Evolutionary conservation across 2,329 filamentous ascomycete species (phyloP), one percentile per base, ranked within the genome.

Genomic region (Aspergillus sp.): DNA sequence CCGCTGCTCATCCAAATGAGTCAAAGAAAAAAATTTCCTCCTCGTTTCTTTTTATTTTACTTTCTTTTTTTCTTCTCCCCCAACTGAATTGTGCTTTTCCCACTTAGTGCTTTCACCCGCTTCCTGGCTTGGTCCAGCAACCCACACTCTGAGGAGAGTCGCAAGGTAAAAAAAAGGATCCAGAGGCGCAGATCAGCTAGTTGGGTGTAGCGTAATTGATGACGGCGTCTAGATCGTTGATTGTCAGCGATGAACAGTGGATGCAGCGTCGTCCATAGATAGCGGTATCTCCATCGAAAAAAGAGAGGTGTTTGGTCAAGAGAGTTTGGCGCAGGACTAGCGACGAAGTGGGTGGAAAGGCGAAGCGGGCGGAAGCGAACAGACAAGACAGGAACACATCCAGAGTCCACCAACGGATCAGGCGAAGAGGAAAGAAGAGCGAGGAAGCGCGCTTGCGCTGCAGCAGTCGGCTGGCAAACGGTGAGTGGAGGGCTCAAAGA

Each of bases 281-380:
- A 65, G 69, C 69, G 68, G 59, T 61, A 63, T 70, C 70, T 73
- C 70, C 70, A 73, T 73, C 70, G 69, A 72, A 70, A 57, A 41
- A 52, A 33, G 53, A 55, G 43, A 58, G 51, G 46, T 62, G 57
- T 59, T 57, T 61, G 53, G 59, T 45, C 50, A 46, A 37, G 49
- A 47, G 37, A 31, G 40, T 52, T 56, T 54, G 52, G 53, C 45
- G 54, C 50, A 60, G 54, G 41, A 41, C 56, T 58, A 58, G 59
- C 53, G 59, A 58, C 52, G 50, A 51, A 37, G 49, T 59, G 53
- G 56, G 27, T 57, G 49, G 48, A 43, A 52, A 50, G 50, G 52
- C 35, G 35, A 53, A 31, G 7, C 56, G 56, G 56, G 55, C 48
- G 55, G 55, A 31, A 53, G 50, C 49, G 51, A 53, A 54, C 51